A percentile compares a stretch with the other conserved stretches of the same genome.
Evolutionary conservation across 2,329 filamentous ascomycete species (phyloP).

Genomic region (Trichoderma pleuroti): DNA sequence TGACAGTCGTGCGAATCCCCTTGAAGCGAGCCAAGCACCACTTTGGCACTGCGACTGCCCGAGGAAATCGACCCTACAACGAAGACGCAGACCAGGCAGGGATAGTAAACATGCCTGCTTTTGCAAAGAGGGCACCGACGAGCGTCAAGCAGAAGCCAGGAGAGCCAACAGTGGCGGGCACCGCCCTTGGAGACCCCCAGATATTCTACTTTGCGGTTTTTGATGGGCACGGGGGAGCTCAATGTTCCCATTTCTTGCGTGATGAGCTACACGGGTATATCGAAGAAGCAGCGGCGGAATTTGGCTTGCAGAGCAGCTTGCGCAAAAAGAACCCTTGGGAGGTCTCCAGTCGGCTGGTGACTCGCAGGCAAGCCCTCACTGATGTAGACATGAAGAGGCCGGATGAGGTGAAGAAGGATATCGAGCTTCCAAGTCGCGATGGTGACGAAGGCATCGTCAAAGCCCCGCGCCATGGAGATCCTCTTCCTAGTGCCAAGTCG

Average conservation of each 20-base stretch:
- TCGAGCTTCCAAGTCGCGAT: constrained; percentile 33
- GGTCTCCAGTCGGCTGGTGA: constrained; percentile 21
- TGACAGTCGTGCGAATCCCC: constrained; percentile 93
- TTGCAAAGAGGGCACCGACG: constrained; percentile 77
- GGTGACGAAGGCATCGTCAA: constrained; percentile 33
- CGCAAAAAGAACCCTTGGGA: constrained; percentile 41
- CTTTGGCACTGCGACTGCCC: constrained; percentile 74
- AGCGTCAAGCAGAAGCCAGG: constrained; percentile 51
- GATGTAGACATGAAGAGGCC: constrained; percentile 49
- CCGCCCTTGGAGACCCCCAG: constrained; percentile 82
- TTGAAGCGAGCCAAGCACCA: constrained; percentile 93
- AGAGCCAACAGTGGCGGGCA: constrained; percentile 68
- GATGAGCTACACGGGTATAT: constrained; percentile 86
- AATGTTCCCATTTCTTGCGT: constrained; percentile 82
- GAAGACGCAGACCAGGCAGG: constrained; percentile 94
- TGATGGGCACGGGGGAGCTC: constrained; percentile 87
- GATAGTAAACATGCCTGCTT: constrained; percentile 88
- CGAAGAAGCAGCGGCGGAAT: constrained; percentile 72
- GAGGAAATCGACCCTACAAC: constrained; percentile 83
- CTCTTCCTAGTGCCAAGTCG: constrained; percentile 39
- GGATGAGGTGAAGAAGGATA: constrained; percentile 42
- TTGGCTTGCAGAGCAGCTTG: constrained; percentile 75
- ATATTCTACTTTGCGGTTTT: constrained; percentile 98
- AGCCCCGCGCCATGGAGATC: constrained; percentile 36
- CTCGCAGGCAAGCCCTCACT: constrained; percentile 29